A percentile compares a stretch with the other conserved stretches of the same genome.
These are phyloP conservation scores for Candida nanaspora DNA, from an alignment of 805 yeast genomes.

Conservation along the genomic window DNA sequence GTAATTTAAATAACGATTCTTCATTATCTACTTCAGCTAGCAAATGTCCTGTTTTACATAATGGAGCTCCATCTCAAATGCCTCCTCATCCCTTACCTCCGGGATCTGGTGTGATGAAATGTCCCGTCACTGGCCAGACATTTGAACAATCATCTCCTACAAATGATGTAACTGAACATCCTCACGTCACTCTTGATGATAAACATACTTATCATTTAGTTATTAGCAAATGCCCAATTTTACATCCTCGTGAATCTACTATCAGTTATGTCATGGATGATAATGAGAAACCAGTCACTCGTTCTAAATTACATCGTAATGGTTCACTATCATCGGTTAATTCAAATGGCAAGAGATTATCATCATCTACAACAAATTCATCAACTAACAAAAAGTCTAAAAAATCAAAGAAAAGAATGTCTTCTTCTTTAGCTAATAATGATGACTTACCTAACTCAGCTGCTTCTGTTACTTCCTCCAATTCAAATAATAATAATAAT, in stretches of 20 bases:
- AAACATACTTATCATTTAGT: conserved; percentile 3
- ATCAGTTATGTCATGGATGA: conserved; percentile 5
- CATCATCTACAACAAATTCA: background rate
- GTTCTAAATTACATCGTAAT: background rate
- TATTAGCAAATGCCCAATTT: conserved; percentile 20
- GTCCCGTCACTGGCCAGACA: conserved; percentile 16
- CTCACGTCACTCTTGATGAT: background rate
- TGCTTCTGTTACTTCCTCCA: conserved; percentile 1
- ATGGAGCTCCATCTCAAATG: background rate
- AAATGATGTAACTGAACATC: background rate
- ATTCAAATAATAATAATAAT: background rate
- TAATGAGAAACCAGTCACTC: background rate
- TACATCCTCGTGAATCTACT: conserved; percentile 17
- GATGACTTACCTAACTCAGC: conserved; percentile 2
- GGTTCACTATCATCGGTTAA: background rate
- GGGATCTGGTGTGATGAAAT: background rate
- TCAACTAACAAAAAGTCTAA: background rate
- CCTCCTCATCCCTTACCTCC: background rate
- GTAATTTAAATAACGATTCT: too few relatives aligned
- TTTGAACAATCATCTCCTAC: background rate
- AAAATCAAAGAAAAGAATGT: background rate
- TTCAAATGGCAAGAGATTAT: background rate
- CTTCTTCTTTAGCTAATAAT: background rate
- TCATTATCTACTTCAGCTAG: too few relatives aligned
- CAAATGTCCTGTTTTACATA: conserved; percentile 10